Evolutionary conservation across 2,329 filamentous ascomycete genomes (phyloP), one percentile per base, ranked within the genome.

Genomic region (Cladophialophora yegresii): DNA sequence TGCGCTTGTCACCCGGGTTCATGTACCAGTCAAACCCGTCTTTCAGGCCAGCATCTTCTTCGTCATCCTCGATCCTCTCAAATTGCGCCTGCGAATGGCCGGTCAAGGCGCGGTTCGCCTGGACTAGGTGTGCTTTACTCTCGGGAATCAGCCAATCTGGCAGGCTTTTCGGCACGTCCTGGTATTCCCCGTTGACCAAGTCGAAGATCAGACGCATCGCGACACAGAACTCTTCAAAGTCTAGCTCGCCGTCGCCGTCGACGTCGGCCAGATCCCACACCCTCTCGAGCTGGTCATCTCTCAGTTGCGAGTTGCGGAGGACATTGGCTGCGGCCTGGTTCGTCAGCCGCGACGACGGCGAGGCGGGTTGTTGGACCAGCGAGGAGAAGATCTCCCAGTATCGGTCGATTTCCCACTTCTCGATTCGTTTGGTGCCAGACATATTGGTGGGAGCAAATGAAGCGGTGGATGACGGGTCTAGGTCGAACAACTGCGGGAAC

Each of bases 21-120:
- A 99, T 99, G 81, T 99, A 99, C 95, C 95, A 99, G 77, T 99
- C 95, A 77, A 99, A 99, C 12, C 93, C 93, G 77, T 97, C 92
- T 76, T 96, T 96, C 67, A 99, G 82, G 0, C 92, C 92, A 0
- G 87, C 86, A 3, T 88, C 87, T 71, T 96, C 93, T 69, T 89
- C 86, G 71, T 92, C 90, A 64, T 82, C 80, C 61, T 92, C 89
- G 65, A 96, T 87, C 67, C 87, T 85, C 77, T 96, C 93, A 76
- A 98, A 97, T 49, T 64, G 60, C 6, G 64, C 63, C 57, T 56
- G 85, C 70, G 91, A 89, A 70, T 89, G 88, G 67, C 89, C 90
- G 13, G 88, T 89, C 68, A 99, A 82, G 51, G 92, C 92, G 61
- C 89, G 85, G 69, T 81, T 89, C 16, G 92, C 92, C 72, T 95